Percentiles rank a stretch among this genome's conserved stretches.
Conservation (phyloP, 2,329 filamentous ascomycete species). For the Cordyceps cicadae region DNA sequence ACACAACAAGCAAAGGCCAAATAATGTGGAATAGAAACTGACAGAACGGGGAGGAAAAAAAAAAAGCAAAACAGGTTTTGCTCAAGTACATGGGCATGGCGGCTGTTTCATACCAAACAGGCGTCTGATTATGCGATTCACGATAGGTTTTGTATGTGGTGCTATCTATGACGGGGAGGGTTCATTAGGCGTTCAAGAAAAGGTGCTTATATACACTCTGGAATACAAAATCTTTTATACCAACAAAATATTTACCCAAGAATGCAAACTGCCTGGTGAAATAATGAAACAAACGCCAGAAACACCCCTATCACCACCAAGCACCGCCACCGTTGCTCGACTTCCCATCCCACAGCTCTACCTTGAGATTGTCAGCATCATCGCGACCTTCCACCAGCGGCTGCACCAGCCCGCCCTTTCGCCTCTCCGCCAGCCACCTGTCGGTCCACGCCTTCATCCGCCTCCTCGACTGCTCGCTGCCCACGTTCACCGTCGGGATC, state of each 20-base stretch:
- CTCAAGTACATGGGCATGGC: not conserved
- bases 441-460: conserved; percentile 60
- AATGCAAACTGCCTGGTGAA: not conserved
- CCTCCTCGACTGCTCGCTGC: conserved; percentile 46
- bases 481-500: conserved; percentile 85
- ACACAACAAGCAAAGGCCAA: conserved; percentile 51
- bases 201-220: conserved; percentile 9
- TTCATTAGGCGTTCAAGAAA: conserved; percentile 10
- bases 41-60: not conserved
- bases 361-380: conserved; percentile 20
- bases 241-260: not conserved
- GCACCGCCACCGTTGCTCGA: conserved; percentile 29
- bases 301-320: conserved; percentile 27
- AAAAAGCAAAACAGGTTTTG: not conserved
- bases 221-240: conserved; percentile 9
- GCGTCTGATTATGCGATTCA: not conserved
- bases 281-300: not conserved
- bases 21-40: conserved; percentile 16
- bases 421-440: conserved; percentile 51
- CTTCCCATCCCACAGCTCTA: conserved; percentile 32
- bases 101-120: not conserved
- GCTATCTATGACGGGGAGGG: conserved; percentile 9
- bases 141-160: conserved; percentile 5
- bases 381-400: conserved; percentile 34
- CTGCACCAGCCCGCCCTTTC: conserved; percentile 44